Evolutionary conservation across 2,329 filamentous ascomycete genomes (phyloP), one percentile per base, ranked within the genome.

Genomic region (Clarireedia paspali): DNA sequence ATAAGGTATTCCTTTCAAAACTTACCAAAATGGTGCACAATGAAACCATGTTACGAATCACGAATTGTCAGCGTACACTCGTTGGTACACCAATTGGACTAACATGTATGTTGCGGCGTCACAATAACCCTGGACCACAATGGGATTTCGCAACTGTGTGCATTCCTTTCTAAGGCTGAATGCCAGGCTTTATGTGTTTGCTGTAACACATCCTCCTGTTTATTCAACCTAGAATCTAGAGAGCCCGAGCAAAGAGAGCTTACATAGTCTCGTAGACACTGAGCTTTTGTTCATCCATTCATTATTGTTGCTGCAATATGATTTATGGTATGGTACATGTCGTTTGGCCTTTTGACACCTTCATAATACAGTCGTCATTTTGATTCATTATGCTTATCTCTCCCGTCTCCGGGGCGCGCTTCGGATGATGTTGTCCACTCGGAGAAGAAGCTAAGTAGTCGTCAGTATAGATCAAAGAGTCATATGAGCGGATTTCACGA

Each of bases 341-440:
- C 59, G 50, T 57, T 48, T 54, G 58, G 57, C 53, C 44, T 49
- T 24, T 57, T 62, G 59, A 52, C 47, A 54, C 58, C 34, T 47
- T 66, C 63, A 66, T 67, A 61, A 65, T 68, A 69, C 66, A 68
- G 53, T 59, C 60, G 55, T 57, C 48, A 50, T 46, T 59, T 54
- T 55, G 36, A 23, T 53, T 60, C 53, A 60, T 59, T 53, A 56
- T 26, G 42, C 89, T 79, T 87, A 85, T 66, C 88, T 82, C 72
- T 92, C 88, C 60, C 90, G 80, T 74, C 82, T 84, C 70, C 94
- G 80, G 53, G 94, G 94, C 52, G 94, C 94, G 51, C 90, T 89
- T 60, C 92, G 86, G 71, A 99, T 97, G 72, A 99, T 99, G 73
- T 97, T 94, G 75, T 99, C 94, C 52, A 99, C 94, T 70, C 94